Base-by-base conservation (phyloP, 495 filamentous ascomycete species). In the Penicillium desertorum region DNA sequence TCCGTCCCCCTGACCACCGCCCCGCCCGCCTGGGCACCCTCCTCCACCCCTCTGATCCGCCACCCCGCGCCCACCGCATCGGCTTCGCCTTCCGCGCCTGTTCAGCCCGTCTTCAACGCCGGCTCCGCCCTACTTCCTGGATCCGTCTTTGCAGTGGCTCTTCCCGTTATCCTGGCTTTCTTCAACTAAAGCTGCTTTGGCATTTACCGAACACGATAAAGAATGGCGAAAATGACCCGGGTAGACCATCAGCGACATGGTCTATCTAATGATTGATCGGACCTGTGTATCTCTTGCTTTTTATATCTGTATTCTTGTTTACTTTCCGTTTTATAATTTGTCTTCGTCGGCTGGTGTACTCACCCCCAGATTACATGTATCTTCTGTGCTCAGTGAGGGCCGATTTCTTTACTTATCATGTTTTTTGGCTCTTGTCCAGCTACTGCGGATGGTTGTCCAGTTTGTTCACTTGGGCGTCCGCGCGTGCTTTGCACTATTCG, bases 31-130 rank as follows among this genome's bases (percentile, higher is more conserved):
- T 63, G 57, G n/a, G 42, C 45, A 2, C 57, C 62, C 50, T 39
- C 59, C 3, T 69, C 66, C 16, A 65, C 57, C 17, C 64, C 66
- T 45, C 53, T 67, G 39, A 65, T 68, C 52, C 54, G 45, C 12
- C 57, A 42, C 54, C 53, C 66, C 7, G 64, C 54, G 12, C 59
- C 66, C 22, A 25, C 62, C 19, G 51, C 58, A n/a, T 58, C 60
- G 1, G 14, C 62, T 9, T 59, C 46, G 2, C 59, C 66, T 29
- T 50, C 36, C 0, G 8, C 0, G 7, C 37, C 49, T 1, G 29
- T 45, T 1, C 22, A 51, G 54, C 64, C 66, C 14, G 56, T 55
- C 19, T 66, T 61, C 57, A 63, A 65, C 23, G 59, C 68, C 11
- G 62, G 63, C 27, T 63, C 65, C 0, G 34, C 66, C 9, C 57